Evolutionary conservation across 176 grass and related monocot species (phyloP).

Genomic region (Alloteropsis semialata): DNA sequence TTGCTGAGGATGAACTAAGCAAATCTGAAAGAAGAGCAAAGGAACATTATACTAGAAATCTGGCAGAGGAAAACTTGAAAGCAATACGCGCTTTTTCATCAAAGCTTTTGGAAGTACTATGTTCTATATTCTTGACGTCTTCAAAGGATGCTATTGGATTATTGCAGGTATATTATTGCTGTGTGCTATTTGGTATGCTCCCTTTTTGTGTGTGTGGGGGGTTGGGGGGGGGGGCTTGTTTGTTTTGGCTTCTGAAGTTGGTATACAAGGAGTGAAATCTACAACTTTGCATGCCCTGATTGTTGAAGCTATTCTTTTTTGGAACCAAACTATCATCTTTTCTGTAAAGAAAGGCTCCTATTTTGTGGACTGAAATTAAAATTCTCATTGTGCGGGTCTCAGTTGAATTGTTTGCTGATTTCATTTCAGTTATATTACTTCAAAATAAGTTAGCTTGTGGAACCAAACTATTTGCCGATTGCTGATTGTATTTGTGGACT

Average conservation of each 20-base stretch:
- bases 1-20: constrained; percentile 56
- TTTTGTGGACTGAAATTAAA: constrained; percentile 2
- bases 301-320: not conserved
- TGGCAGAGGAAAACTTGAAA: constrained; percentile 85
- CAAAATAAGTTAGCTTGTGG: constrained; percentile 3
- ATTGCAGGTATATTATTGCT: constrained; percentile 65
- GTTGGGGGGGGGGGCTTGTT: not conserved
- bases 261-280: not conserved
- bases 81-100: constrained; percentile 59
- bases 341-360: not conserved
- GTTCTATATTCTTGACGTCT: constrained; percentile 73
- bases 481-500: too few relatives aligned
- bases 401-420: constrained; percentile 2
- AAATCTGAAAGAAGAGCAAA: constrained; percentile 76
- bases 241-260: constrained; percentile 13
- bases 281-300: not conserved
- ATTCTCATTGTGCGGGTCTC: not conserved
- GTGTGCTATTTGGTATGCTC: constrained; percentile 16
- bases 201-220: too few relatives aligned
- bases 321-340: not conserved
- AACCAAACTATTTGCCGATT: too few relatives aligned
- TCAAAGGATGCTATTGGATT: constrained; percentile 61
- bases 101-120: constrained; percentile 71
- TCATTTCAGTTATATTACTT: constrained; percentile 12
- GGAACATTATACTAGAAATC: constrained; percentile 46